Base-by-base conservation (phyloP, 768 basidiomycete species). In the Dioszegia crocea region DNA sequence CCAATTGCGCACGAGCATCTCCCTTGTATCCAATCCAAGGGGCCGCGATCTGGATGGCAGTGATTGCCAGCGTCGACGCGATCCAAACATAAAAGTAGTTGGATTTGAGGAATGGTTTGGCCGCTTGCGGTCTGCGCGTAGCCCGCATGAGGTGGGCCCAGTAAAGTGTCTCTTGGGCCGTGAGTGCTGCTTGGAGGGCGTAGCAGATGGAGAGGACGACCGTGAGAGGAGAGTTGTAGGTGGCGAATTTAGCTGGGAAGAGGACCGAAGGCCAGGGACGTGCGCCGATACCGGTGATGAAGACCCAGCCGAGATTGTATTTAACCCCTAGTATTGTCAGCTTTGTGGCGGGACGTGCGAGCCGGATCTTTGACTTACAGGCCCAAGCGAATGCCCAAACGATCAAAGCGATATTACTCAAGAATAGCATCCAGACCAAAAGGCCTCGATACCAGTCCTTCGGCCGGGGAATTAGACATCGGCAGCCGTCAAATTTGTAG, bases 111-210 rank as follows among this genome's bases (percentile, higher is more conserved):
- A 64, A 71, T 23, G 61, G 46, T 43, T 27, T 56, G 4, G 62
- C 53, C 16, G 64, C 57, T 41, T 64, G 57, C 11, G 69, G 66
- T n/a, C 55, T 48, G 33, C 66, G 64, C 4, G 67, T 66, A 40
- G 66, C 69, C 16, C 64, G 53, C 61, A 71, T 71, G 26, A 71
- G 62, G 45, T 67, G 66, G 45, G 58, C 65, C 69, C 69, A 71
- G 54, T 71, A 71, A 14, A 71, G 50, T 0, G 59, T 62, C 47
- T 71, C 69, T 62, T 71, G 64, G 27, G 64, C 61, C 31, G 61
- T 67, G 24, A 71, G 59, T 0, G 64, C 63, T 33, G 55, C 61
- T 44, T 67, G 63, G 19, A 64, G 51, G 41, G 41, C 56, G 60
- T 59, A 67, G 26, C 49, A 50, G 19, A 50, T 31, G 44, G 43